Percentiles rank a stretch among this genome's conserved stretches.
Conservation (phyloP, 495 filamentous ascomycete species). For the Lasiosphaeria hispida region DNA sequence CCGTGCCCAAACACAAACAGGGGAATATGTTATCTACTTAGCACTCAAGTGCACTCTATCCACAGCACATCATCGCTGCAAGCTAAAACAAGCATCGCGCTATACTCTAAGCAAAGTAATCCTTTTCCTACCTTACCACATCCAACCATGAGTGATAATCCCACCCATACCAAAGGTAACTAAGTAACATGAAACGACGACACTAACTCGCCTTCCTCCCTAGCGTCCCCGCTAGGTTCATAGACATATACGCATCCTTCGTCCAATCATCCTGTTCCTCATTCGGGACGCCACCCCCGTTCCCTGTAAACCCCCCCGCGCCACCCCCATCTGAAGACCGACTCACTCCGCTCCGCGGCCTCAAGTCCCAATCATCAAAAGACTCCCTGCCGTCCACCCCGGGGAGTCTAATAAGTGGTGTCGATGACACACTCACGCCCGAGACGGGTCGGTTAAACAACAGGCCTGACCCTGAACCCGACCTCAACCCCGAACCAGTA, state of each 20-base stretch:
- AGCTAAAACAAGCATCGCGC: too few species aligned
- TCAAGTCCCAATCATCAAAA: conserved; percentile 27
- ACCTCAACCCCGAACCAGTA: too few species aligned
- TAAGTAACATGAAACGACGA: too few species aligned
- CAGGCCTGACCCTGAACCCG: too few species aligned
- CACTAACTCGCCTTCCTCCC: conserved; percentile 3
- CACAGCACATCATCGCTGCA: too few species aligned
- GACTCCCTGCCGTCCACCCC: conserved; percentile 39
- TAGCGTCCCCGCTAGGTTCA: conserved; percentile 32
- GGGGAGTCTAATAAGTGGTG: conserved; percentile 43
- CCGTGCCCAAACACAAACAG: too few species aligned
- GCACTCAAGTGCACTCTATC: too few species aligned
- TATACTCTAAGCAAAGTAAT: too few species aligned
- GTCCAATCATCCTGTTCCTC: conserved; percentile 30
- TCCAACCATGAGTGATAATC: too few species aligned
- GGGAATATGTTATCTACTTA: too few species aligned
- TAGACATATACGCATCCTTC: conserved; percentile 31
- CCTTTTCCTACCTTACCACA: too few species aligned
- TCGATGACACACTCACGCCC: conserved; percentile 13
- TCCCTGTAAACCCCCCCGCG: background rate
- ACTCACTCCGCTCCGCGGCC: conserved; percentile 12
- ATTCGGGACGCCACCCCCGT: background rate
- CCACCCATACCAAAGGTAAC: too few species aligned
- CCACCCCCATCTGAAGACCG: background rate
- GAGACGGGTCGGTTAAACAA: conserved; percentile 7